Base-by-base conservation (phyloP, 2,329 filamentous ascomycete species). In the Phyllosticta citribraziliensis region DNA sequence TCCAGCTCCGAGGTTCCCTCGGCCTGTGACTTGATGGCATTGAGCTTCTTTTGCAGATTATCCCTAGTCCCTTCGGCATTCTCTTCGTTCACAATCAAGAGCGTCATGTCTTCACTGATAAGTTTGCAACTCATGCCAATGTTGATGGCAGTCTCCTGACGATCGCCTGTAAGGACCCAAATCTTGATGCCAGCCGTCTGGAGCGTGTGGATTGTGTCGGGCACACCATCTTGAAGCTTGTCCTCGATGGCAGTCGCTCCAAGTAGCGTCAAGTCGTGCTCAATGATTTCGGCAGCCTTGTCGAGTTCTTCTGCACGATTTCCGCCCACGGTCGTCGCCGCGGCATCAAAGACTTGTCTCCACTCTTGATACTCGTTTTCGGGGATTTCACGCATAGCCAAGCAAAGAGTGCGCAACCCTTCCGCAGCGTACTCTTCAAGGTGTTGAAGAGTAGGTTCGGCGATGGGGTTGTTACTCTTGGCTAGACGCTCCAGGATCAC, bases 101-200 rank as follows among this genome's bases (percentile, higher is more conserved):
- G 82, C 70, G 94, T 96, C 94, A 99, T 99, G 69, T 99, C 95
- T 75, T 99, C 94, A 66, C 91, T 96, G 63, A 99, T 90, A 56
- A 99, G 83, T 77, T 97, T 97, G 78, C 94, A 99, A 73, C 91
- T 97, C 94, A 99, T 99, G 65, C 95, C 94, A 67, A 99, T 99
- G 74, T 99, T 99, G 82, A 99, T 99, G 61, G 94, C 94, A 27
- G 94, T 99, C 75, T 99, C 94, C 76, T 99, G 95, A 69, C 94
- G 85, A 79, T 99, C 94, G 68, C 94, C 94, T 50, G 94, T 99
- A 74, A 99, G 76, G 20, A 99, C 94, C 94, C 94, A 99, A 60
- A 99, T 88, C 76, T 99, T 99, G 80, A 99, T 97, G 58, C 92
- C 93, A 24, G 95, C 94, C 65, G 92, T 89, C 74, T 99, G 95